Conservation (phyloP, 495 filamentous ascomycete species). For the Xylaria palmicola region DNA sequence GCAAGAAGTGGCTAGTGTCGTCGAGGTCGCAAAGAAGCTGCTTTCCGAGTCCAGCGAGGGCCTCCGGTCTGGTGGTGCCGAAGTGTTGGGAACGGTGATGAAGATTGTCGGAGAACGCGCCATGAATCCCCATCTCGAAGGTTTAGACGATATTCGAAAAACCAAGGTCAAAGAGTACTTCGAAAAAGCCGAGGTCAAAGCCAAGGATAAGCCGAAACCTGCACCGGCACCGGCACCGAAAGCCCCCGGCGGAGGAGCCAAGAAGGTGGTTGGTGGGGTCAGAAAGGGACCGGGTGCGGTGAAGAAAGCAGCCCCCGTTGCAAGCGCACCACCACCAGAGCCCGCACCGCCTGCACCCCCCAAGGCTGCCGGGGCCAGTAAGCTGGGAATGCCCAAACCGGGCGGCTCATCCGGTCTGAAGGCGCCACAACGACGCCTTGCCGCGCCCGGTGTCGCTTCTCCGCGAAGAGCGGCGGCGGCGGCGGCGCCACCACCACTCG, state of each 20-base stretch:
- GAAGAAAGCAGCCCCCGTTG: constrained; percentile 48
- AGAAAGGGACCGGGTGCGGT: constrained; percentile 40
- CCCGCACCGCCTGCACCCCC: constrained; percentile 46
- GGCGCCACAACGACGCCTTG: constrained; percentile 62
- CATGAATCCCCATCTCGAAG: constrained; percentile 96
- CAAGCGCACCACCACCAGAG: constrained; percentile 43
- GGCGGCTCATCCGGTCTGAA: constrained; percentile 68
- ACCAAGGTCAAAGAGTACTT: constrained; percentile 94
- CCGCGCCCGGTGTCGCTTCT: constrained; percentile 56
- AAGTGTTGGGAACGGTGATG: constrained; percentile 92
- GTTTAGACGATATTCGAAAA: constrained; percentile 93
- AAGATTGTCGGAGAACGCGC: constrained; percentile 96
- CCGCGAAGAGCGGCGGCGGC: constrained; percentile 63
- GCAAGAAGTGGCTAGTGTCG: constrained; percentile 78
- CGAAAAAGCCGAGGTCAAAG: constrained; percentile 90
- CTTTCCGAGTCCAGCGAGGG: constrained; percentile 84
- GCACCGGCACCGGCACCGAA: constrained; percentile 65
- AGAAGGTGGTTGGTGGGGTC: constrained; percentile 44
- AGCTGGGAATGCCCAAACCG: constrained; percentile 63
- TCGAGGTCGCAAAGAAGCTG: constrained; percentile 82
- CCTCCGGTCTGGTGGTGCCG: constrained; percentile 82
- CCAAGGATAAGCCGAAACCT: constrained; percentile 94
- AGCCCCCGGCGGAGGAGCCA: constrained; percentile 53
- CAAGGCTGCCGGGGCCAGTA: constrained; percentile 45
- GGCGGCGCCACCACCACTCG: constrained; percentile 47